Evolutionary conservation across 2,329 filamentous ascomycete species (phyloP).

Genomic region (Trichoderma asperellum): DNA sequence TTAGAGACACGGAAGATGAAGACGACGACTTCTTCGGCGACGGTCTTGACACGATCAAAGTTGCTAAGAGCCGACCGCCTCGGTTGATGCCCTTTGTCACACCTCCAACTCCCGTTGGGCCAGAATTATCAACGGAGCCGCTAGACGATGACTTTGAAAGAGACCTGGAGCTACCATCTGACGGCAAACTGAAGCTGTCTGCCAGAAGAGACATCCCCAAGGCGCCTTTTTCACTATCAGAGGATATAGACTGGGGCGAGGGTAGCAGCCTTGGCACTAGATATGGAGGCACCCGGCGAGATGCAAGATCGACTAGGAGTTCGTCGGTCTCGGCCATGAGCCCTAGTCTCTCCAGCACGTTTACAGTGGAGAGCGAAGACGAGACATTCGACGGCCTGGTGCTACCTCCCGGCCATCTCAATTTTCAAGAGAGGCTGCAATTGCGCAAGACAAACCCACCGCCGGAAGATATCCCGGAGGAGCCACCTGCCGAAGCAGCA

Average conservation of each 20-base stretch:
- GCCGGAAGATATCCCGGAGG: slow-evolving; percentile 52
- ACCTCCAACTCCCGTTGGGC: slow-evolving; percentile 58
- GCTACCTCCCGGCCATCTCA: slow-evolving; percentile 79
- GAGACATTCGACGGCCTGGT: slow-evolving; percentile 90
- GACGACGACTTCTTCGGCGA: slow-evolving; percentile 68
- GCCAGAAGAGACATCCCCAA: slow-evolving; percentile 64
- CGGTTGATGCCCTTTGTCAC: slow-evolving; percentile 59
- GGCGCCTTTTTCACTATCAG: slow-evolving; percentile 62
- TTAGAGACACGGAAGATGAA: slow-evolving; percentile 62
- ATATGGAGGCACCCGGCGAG: slow-evolving; percentile 82
- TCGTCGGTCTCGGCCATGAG: slow-evolving; percentile 89
- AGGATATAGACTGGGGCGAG: slow-evolving; percentile 93
- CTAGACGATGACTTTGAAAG: slow-evolving; percentile 70
- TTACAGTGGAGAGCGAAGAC: slow-evolving; percentile 91
- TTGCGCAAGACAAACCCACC: slow-evolving; percentile 67
- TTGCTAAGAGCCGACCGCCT: slow-evolving; percentile 60
- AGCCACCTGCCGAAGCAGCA: slow-evolving; percentile 39
- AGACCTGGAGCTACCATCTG: slow-evolving; percentile 71
- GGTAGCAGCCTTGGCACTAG: slow-evolving; percentile 91
- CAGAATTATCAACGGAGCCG: slow-evolving; percentile 37
- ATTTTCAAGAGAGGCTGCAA: slow-evolving; percentile 78
- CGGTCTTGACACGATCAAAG: slow-evolving; percentile 68
- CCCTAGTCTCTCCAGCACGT: slow-evolving; percentile 87
- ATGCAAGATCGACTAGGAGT: slow-evolving; percentile 78
- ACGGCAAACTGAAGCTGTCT: slow-evolving; percentile 68